Conservation (phyloP, 2,329 filamentous ascomycete species). For the Nigrograna mackinnonii region DNA sequence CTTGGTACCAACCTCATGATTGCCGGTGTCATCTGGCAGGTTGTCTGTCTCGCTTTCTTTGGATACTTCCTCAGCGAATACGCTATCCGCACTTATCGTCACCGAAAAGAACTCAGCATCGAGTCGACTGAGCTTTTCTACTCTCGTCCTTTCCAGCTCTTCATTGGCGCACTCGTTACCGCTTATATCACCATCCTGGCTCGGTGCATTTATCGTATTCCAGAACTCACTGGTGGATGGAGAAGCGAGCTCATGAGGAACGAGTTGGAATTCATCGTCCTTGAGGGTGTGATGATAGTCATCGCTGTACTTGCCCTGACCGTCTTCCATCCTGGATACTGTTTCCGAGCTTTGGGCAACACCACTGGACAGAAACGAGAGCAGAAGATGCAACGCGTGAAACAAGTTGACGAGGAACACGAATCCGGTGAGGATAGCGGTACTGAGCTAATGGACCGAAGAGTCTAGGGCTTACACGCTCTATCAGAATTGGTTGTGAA, state of each 20-base stretch:
- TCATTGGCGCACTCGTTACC: slow-evolving; percentile 35
- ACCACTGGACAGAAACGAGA: not conserved
- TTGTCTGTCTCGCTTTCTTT: slow-evolving; percentile 56
- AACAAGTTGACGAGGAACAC: too few relatives aligned
- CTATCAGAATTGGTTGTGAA: too few relatives aligned
- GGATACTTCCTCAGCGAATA: slow-evolving; percentile 45
- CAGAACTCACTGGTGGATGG: slow-evolving; percentile 54
- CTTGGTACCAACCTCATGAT: slow-evolving; percentile 61
- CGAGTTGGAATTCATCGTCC: slow-evolving; percentile 52
- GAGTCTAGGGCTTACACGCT: too few relatives aligned
- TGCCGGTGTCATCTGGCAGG: slow-evolving; percentile 61
- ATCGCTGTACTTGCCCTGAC: slow-evolving; percentile 51
- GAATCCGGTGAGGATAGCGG: too few relatives aligned
- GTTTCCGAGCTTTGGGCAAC: slow-evolving; percentile 34
- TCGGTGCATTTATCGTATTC: slow-evolving; percentile 54
- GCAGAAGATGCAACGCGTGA: too few relatives aligned
- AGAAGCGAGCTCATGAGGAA: slow-evolving; percentile 50
- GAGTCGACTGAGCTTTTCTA: slow-evolving; percentile 23
- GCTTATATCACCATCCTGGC: slow-evolving; percentile 51
- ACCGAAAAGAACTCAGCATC: slow-evolving; percentile 22
- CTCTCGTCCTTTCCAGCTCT: slow-evolving; percentile 29
- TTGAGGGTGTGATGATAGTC: slow-evolving; percentile 59
- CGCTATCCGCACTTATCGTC: slow-evolving; percentile 30
- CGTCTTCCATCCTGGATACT: slow-evolving; percentile 50
- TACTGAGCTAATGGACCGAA: too few relatives aligned